phyloP scores from a whole-genome alignment of 495 filamentous ascomycete genomes.

The Aspergillus mulundensis region DNA sequence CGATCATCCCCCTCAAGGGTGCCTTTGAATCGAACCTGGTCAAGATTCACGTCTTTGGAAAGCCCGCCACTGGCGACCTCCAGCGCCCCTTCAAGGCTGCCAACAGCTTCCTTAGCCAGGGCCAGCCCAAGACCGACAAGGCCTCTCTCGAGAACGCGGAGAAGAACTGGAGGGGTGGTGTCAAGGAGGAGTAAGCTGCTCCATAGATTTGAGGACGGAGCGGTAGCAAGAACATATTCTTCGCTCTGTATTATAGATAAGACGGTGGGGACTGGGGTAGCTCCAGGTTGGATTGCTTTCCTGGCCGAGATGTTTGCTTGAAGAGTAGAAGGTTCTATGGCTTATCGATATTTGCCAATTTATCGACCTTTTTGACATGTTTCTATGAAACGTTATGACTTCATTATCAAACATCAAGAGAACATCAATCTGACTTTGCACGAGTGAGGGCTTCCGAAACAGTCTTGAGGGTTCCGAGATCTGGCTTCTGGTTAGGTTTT shows the following conservation, averaged over 20 bases:
- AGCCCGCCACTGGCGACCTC: conserved; percentile 86
- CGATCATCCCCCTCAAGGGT: conserved; percentile 94
- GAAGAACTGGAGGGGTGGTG: conserved; percentile 78
- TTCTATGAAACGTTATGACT: not conserved
- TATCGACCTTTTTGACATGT: not conserved
- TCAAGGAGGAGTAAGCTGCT: conserved; percentile 79
- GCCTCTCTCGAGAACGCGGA: conserved; percentile 87
- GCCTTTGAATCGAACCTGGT: conserved; percentile 90
- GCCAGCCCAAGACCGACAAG: conserved; percentile 87
- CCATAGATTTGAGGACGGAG: not conserved
- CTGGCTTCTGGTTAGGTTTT: not conserved
- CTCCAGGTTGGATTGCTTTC: conserved; percentile 1
- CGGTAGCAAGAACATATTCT: not conserved
- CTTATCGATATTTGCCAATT: not conserved
- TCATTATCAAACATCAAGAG: not conserved
- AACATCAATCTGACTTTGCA: not conserved
- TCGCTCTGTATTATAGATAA: conserved; percentile 20
- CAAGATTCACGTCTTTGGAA: conserved; percentile 89
- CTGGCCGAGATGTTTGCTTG: conserved; percentile 1
- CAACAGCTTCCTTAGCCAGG: conserved; percentile 74
- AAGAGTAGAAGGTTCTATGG: not conserved
- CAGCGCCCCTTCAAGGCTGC: conserved; percentile 91
- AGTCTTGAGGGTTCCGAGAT: not conserved
- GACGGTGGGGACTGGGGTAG: not conserved
- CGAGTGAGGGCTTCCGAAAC: not conserved